Base-by-base conservation (phyloP, 2,329 filamentous ascomycete genomes). In the Monilinia fructigena region DNA sequence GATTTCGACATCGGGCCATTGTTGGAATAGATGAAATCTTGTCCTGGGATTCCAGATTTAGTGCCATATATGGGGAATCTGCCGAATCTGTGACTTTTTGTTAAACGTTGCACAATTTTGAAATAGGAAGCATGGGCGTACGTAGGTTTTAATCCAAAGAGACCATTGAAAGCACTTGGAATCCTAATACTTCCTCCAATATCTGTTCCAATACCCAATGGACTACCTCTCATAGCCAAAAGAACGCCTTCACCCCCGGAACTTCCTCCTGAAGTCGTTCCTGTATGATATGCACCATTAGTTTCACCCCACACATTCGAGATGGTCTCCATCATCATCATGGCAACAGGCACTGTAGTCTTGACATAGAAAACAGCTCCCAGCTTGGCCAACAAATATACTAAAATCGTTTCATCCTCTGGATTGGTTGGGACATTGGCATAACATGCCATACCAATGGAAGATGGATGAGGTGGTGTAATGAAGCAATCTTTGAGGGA, bases 311-410 rank as follows among this genome's bases (percentile, higher is more conserved):
- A 66, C 18, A 66, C 66, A 42, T 67, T 67, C 11, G 60, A 63
- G 6, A 56, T 48, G 3, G 55, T 77, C 45, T 80, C 78, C 18
- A 72, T 72, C 55, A 74, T 70, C 70, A 73, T 75, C 42, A 75
- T 63, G n/a, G 63, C 71, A 52, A 72, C 71, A 5, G 73, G 93
- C 88, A 42, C 93, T 92, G 93, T 94, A 0, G 93, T 97, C 82
- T 97, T 97, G 72, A 93, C 92, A 76, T 96, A 96, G 0, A 93
- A 93, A 1, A 97, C 84, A 0, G 77, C 79, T n/a, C 80, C 80
- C 0, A 79, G 73, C 45, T 76, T 74, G 3, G 75, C 72, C 2
- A 82, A 72, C 7, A 80, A 73, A 31, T 75, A 75, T 2, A 79
- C 77, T 3, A 81, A 69, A 28, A 76, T 72, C 1, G 74, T 75